Base-by-base conservation (phyloP, 23 red algal species). In the Gracilariopsis chorda region DNA sequence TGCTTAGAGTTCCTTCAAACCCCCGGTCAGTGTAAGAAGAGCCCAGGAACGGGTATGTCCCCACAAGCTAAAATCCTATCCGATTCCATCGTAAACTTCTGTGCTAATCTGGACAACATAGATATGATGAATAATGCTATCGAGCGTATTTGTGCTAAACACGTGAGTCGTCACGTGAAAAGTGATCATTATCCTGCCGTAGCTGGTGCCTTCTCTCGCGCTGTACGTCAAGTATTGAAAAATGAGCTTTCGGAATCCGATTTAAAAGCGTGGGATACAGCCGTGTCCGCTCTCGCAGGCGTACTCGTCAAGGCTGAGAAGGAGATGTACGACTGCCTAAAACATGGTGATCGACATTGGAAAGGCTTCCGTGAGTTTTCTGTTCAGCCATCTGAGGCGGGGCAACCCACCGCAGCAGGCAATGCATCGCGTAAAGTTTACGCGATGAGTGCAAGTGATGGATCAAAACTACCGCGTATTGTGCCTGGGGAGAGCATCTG, bases 1-100 rank as follows among this genome's bases (percentile, higher is more conserved):
- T 91, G 72, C 11, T 24, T 91, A 19, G 87, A 91, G 16, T 91
- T 91, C 30, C 87, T 91, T 24, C 39, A 65, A 35, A 44, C 74
- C 2, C 61, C 40, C 17, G n/a, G 30, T 57, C 19, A 70, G 34
- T 79, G 60, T 39, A 60, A 73, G 12, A 45, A 4, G 27, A 41
- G 48, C 29, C 87, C 87, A 6, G 69, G 32, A 24, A 47, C 56
- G 3, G 37, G 40, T 65, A 79, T 91, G 43, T 68, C 55, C 10
- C 67, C 75, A 17, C 87, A 91, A 72, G 87, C 87, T n/a, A 42
- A 81, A 71, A 80, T 91, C 25, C 87, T 91, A 23, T 51, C 71
- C 13, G 87, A 79, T 70, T 59, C 73, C 63, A 91, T 91, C 57
- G 37, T 91, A 12, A 51, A 53, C 60, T 91, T 91, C 46, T 65